Evolutionary conservation across 306 rosid genomes (phyloP).

Genomic region (Trifolium pratense): DNA sequence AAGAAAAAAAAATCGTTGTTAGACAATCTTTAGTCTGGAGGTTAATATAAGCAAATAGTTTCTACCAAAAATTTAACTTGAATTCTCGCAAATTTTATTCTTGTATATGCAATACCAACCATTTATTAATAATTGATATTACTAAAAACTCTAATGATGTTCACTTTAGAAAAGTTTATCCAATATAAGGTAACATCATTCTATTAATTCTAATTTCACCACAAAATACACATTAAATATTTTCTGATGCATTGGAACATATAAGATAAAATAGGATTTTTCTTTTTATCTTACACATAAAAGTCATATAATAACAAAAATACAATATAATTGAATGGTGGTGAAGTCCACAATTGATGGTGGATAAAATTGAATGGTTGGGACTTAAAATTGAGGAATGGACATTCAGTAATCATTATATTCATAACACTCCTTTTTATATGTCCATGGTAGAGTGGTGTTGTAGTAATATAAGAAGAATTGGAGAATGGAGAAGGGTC

Average conservation of each 20-base stretch:
- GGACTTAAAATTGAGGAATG: no score
- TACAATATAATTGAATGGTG: no score
- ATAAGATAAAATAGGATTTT: no score
- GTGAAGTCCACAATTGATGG: no score
- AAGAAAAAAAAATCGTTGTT: no score
- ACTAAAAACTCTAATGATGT: neutral
- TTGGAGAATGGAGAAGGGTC: neutral
- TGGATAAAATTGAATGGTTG: no score
- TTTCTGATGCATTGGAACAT: neutral
- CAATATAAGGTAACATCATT: neutral
- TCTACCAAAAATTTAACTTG: no score
- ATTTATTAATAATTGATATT: neutral
- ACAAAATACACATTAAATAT: neutral
- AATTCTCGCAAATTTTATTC: neutral
- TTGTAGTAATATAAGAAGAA: neutral
- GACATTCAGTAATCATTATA: no score
- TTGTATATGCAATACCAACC: neutral
- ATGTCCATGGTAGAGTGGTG: no score
- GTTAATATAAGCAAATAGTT: slow-evolving; percentile 34
- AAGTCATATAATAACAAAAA: no score
- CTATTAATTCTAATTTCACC: neutral
- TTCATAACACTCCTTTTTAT: slow-evolving; percentile 17
- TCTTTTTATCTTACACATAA: no score
- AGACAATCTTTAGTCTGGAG: no score
- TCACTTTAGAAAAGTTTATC: neutral